phyloP scores from a whole-genome alignment of 2,329 filamentous ascomycete species.

The Claviceps sp. region DNA sequence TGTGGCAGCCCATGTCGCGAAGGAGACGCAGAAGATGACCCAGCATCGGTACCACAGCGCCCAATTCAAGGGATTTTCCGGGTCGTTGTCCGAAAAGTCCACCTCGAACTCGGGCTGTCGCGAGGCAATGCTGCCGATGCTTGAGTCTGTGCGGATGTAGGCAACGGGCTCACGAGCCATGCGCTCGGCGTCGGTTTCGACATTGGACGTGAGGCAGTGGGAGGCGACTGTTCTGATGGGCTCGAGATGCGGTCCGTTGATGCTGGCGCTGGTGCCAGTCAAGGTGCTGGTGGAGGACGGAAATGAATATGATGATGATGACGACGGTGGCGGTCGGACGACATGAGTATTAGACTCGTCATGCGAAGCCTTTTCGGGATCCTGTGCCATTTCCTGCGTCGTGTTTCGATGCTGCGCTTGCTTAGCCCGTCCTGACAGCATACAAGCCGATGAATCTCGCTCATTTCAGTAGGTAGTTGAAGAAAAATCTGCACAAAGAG shows the following conservation, averaged over 20 bases:
- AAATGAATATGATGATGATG: neutral
- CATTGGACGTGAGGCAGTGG: neutral
- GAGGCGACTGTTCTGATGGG: conserved; percentile 29
- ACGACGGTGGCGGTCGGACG: neutral
- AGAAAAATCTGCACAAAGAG: too few species aligned
- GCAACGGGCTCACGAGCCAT: too few species aligned
- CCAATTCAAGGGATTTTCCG: conserved; percentile 58
- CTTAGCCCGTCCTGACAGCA: too few species aligned
- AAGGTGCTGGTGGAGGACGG: neutral
- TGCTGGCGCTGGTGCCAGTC: conserved; percentile 17
- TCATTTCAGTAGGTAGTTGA: too few species aligned
- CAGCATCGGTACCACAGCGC: conserved; percentile 32
- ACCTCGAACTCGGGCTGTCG: conserved; percentile 54
- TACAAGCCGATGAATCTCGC: too few species aligned
- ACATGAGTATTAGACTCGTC: neutral
- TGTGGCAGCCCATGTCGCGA: conserved; percentile 39
- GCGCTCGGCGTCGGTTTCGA: too few species aligned
- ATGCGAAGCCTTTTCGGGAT: neutral
- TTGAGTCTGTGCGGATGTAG: conserved; percentile 7
- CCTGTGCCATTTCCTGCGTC: neutral
- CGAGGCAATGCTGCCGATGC: conserved; percentile 28
- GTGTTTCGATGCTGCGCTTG: too few species aligned
- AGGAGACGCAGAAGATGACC: conserved; percentile 31
- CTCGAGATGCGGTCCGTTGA: conserved; percentile 27
- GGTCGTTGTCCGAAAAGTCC: conserved; percentile 52